Conservation (phyloP, 176 grass and related monocot genomes). For the Triticum timopheevii region DNA sequence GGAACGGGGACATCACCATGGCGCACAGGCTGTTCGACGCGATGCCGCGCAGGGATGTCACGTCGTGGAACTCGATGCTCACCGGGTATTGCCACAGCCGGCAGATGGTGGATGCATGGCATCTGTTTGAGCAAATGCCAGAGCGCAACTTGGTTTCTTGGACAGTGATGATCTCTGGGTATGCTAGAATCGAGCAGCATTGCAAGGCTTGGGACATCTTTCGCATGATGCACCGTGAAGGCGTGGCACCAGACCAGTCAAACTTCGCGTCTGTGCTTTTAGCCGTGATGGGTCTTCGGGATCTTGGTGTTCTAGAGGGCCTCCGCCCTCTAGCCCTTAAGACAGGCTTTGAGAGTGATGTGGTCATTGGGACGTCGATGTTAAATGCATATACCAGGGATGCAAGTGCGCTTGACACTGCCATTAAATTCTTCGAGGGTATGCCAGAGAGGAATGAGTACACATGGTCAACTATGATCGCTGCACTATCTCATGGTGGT, state of each 20-base stretch:
- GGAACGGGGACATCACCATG: constrained; percentile 48
- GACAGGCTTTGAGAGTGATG: constrained; percentile 54
- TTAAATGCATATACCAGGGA: constrained; percentile 62
- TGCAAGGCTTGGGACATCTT: constrained; percentile 53
- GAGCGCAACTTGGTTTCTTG: constrained; percentile 54
- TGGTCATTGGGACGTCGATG: constrained; percentile 53
- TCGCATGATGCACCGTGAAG: constrained; percentile 44
- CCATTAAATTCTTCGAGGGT: constrained; percentile 52
- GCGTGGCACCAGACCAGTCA: constrained; percentile 46
- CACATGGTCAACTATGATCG: constrained; percentile 73
- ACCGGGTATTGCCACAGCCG: constrained; percentile 63
- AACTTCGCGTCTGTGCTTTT: constrained; percentile 51
- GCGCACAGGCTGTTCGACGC: constrained; percentile 53
- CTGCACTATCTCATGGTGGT: constrained; percentile 42
- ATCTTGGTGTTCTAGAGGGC: constrained; percentile 42
- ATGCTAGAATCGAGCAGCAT: constrained; percentile 48
- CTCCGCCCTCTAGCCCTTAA: constrained; percentile 47
- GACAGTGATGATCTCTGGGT: constrained; percentile 75
- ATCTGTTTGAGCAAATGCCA: constrained; percentile 49
- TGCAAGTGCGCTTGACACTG: constrained; percentile 31
- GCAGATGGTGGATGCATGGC: constrained; percentile 44
- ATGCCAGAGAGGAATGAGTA: constrained; percentile 69
- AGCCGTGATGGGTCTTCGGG: constrained; percentile 32
- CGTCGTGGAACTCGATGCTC: constrained; percentile 70
- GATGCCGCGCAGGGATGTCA: constrained; percentile 46